Conservation (phyloP, 2,329 filamentous ascomycete genomes). For the Alternaria panax region DNA sequence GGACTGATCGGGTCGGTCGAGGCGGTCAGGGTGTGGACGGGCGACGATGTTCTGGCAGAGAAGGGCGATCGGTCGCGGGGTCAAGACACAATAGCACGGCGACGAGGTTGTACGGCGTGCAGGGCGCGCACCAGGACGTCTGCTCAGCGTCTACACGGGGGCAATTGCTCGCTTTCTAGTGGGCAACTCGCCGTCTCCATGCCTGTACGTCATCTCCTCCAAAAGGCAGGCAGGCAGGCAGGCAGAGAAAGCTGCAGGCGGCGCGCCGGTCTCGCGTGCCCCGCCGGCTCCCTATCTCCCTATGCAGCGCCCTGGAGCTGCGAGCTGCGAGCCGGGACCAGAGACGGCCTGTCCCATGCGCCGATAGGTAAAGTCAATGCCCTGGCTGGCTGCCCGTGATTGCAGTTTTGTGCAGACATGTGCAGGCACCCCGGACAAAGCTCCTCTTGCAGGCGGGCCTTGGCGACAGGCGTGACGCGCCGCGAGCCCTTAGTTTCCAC, state of each 20-base stretch:
- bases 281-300: constrained; percentile 17
- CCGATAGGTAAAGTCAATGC: not conserved
- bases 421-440: constrained; percentile 20
- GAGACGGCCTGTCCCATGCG: constrained; percentile 1
- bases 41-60: constrained; percentile 16
- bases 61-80: constrained; percentile 26
- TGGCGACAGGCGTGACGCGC: constrained; percentile 28
- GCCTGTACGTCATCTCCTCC: constrained; percentile 28
- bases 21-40: not conserved
- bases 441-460: constrained; percentile 27
- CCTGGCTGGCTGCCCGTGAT: constrained; percentile 3
- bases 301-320: constrained; percentile 5
- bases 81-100: constrained; percentile 11
- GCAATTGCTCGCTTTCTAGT: constrained; percentile 37
- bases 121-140: constrained; percentile 26
- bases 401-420: constrained; percentile 8
- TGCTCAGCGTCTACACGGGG: constrained; percentile 39
- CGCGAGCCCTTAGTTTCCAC: constrained; percentile 32
- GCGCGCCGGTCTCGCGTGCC: constrained; percentile 28
- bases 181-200: constrained; percentile 27
- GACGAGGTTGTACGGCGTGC: constrained; percentile 17
- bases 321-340: not conserved
- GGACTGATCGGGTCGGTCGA: constrained; percentile 3
- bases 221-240: constrained; percentile 8
- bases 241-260: constrained; percentile 25